Base-by-base conservation (phyloP, 2,329 filamentous ascomycete genomes). In the Xylaria sp. region DNA sequence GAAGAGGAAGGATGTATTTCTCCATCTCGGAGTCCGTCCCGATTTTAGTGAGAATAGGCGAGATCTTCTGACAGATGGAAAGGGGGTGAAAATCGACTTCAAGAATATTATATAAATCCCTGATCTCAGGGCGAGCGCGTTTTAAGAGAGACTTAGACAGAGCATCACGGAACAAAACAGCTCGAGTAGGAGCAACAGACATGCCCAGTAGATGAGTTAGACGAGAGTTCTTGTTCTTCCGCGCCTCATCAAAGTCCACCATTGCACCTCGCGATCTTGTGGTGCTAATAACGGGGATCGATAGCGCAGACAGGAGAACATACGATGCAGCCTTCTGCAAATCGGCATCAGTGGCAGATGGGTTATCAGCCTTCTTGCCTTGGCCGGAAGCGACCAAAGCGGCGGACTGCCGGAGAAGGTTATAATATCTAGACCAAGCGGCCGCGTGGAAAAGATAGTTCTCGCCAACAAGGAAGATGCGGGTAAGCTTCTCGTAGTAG, bases 361-460 rank as follows among this genome's bases (percentile, higher is more conserved):
- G 96, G 84, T 97, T 98, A 79, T 99, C 96, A 77, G 94, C 90
- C 89, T 98, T 98, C 81, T 92, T 90, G 83, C 93, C 91, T 81
- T 96, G 93, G 63, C 94, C 94, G 65, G 91, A 89, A 61, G 94
- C 92, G 64, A 98, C 89, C 66, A 95, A 86, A 68, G 90, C 90
- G 48, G 94, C 91, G 60, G 95, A 98, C 81, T 97, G 92, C 78
- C 94, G 94, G 72, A 99, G 91, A 41, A 99, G 90, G 80, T 94
- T 97, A 87, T 97, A 98, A 86, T 98, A 98, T 77, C 95, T 89
- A 76, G 94, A 97, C 94, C 94, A 99, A 71, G 96, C 94, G 64
- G 96, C 96, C 75, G 96, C 96, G 80, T 99, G 96, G 90, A 99
- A 99, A 55, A 99, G 90, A 81, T 98, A 98, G 87, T 99, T 99